phyloP scores from a whole-genome alignment of 352 stramenopile species.

The Salisapilia sapeloensis region DNA sequence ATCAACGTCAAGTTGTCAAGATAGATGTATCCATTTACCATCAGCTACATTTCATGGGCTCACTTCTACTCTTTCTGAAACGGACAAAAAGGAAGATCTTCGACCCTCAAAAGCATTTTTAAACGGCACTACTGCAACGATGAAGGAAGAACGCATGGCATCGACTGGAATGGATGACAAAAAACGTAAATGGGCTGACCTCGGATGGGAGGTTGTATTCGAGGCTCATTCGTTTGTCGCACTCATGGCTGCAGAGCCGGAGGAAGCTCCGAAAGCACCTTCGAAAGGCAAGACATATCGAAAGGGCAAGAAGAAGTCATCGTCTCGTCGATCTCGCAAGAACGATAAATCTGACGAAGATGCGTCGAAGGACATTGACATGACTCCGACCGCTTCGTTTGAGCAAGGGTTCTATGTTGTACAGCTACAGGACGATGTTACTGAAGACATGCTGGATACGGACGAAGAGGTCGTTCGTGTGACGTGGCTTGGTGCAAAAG shows the following conservation, averaged over 20 bases:
- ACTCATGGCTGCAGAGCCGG: slow-evolving; percentile 15
- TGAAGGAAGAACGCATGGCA: not conserved
- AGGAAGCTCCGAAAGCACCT: slow-evolving; percentile 1
- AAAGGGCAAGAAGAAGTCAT: slow-evolving; percentile 4
- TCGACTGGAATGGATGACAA: not conserved
- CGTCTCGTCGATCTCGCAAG: slow-evolving; percentile 1
- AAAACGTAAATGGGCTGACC: slow-evolving; percentile 54
- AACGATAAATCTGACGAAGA: slow-evolving; percentile 3
- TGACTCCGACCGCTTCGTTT: not conserved
- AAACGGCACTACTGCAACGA: too few relatives aligned
- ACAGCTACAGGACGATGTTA: slow-evolving; percentile 59
- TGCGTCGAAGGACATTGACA: not conserved
- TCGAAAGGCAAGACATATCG: slow-evolving; percentile 1
- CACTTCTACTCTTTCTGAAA: too few relatives aligned
- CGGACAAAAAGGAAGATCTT: too few relatives aligned
- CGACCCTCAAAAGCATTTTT: too few relatives aligned
- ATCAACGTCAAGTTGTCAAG: too few relatives aligned
- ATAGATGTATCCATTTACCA: too few relatives aligned
- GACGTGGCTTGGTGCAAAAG: slow-evolving; percentile 37
- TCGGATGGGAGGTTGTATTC: slow-evolving; percentile 51
- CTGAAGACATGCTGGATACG: slow-evolving; percentile 40
- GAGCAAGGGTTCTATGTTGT: slow-evolving; percentile 45
- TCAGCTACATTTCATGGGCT: too few relatives aligned
- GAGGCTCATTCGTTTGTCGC: slow-evolving; percentile 44
- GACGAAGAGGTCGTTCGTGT: slow-evolving; percentile 27